Evolutionary conservation across 1,139 yeast species (phyloP), one percentile per base, ranked within the genome.

Genomic region (Zygosaccharomyces sapae): DNA sequence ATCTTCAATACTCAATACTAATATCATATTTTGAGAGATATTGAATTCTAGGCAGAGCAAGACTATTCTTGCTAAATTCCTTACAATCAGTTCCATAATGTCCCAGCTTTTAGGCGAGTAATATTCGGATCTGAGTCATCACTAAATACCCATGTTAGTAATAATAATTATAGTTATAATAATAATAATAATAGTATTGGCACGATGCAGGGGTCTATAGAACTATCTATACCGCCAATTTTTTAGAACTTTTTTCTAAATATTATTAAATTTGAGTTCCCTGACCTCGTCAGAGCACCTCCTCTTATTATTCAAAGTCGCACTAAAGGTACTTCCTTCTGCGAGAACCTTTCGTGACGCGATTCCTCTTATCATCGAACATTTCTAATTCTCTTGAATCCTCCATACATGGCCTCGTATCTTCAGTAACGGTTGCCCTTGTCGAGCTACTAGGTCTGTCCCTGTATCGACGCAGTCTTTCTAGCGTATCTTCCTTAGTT

Each of bases 291-390:
- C 2, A 18, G 5, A 24, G 7, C 8, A 19, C 8, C 9, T 3
- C 6, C 5, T 19, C 35, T 12, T 3, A 16, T 22, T 38, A 40
- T 30, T 31, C 20, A 35, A 36, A 22, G 34, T 29, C 41, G 12
- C 19, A 38, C 5, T 19, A 27, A 33, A 43, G 43, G 40, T 44
- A 33, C 33, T 41, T 37, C 38, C 54, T 50, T 29, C 54, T 40
- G 34, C 43, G 48, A 12, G 52, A 46, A 20, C 50, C 38, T 37
- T 50, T 50, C 39, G 39, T 24, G 29, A 46, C 43, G 25, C 54
- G 49, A 40, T 46, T 50, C 27, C 46, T 40, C 47, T 50, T 50
- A 36, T 50, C 54, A 29, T 50, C 54, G 31, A 39, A 50, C 52
- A 42, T 50, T 13, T 50, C 50, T 13, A 50, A 44, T 25, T 50